phyloP scores from a whole-genome alignment of 225 moss, liverwort and hornwort genomes.

The Climacium dendroides region DNA sequence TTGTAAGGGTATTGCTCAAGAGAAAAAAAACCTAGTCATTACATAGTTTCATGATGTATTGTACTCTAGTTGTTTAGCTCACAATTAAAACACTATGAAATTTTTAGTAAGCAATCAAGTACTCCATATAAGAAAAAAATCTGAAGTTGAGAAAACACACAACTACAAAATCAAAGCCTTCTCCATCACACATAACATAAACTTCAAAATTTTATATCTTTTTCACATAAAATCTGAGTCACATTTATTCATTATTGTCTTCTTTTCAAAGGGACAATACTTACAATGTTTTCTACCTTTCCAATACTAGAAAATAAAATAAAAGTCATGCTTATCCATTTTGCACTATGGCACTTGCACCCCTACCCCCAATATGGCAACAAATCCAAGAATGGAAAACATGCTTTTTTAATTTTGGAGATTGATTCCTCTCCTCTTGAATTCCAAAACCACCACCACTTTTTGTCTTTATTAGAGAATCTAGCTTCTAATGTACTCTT shows the following conservation, averaged over 20 bases:
- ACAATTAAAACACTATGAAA: not conserved
- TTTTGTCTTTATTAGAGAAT: too few relatives aligned
- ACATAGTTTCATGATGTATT: not conserved
- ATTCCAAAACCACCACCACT: too few relatives aligned
- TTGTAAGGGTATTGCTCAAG: not conserved
- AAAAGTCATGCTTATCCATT: not conserved
- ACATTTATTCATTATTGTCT: not conserved
- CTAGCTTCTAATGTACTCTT: too few relatives aligned
- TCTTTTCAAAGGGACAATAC: not conserved
- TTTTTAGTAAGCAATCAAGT: not conserved
- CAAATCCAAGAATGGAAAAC: too few relatives aligned
- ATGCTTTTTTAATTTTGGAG: too few relatives aligned
- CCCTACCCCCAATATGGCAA: too few relatives aligned
- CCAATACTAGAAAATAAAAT: not conserved
- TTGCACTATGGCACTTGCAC: too few relatives aligned
- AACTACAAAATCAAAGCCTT: not conserved
- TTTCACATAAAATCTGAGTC: not conserved
- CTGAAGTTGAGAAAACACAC: not conserved
- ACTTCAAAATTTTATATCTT: not conserved
- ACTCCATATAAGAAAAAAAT: not conserved
- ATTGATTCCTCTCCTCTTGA: too few relatives aligned
- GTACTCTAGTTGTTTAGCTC: not conserved
- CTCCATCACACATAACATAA: not conserved
- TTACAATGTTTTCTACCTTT: not conserved
- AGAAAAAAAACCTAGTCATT: not conserved